phyloP scores from a whole-genome alignment of 306 rosid species.

The Hippophae rhamnoides region DNA sequence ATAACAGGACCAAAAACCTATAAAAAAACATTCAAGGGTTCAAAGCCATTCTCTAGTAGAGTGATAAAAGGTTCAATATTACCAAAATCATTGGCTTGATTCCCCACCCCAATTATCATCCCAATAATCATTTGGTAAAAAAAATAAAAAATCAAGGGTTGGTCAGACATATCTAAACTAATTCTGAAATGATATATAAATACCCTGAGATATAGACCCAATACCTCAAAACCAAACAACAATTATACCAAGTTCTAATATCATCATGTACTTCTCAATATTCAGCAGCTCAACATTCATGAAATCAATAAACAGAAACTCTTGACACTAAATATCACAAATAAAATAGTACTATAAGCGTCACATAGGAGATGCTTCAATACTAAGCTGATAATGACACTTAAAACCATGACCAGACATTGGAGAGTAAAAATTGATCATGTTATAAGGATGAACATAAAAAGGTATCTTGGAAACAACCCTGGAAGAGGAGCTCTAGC shows the following conservation, averaged over 20 bases:
- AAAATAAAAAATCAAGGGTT: no score
- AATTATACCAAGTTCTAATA: neutral
- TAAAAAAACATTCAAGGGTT: no score
- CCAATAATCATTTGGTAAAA: no score
- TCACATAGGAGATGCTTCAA: neutral
- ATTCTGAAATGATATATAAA: no score
- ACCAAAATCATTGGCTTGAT: no score
- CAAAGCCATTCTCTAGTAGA: no score
- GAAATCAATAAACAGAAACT: conserved; percentile 12
- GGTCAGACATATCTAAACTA: no score
- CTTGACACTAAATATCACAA: neutral
- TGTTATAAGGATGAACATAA: neutral
- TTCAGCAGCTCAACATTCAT: neutral
- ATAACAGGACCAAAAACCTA: no score
- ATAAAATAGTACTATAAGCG: neutral
- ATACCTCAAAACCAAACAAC: no score
- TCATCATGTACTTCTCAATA: conserved; percentile 17
- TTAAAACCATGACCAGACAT: neutral
- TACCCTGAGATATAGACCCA: no score
- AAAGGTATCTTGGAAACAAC: conserved; percentile 63
- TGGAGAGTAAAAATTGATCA: neutral
- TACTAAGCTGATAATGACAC: neutral
- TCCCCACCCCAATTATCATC: no score
- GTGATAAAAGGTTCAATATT: no score
- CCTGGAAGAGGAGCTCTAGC: conserved; percentile 52